phyloP scores from a whole-genome alignment of 225 moss, liverwort and hornwort species.

The Climacium dendroides region DNA sequence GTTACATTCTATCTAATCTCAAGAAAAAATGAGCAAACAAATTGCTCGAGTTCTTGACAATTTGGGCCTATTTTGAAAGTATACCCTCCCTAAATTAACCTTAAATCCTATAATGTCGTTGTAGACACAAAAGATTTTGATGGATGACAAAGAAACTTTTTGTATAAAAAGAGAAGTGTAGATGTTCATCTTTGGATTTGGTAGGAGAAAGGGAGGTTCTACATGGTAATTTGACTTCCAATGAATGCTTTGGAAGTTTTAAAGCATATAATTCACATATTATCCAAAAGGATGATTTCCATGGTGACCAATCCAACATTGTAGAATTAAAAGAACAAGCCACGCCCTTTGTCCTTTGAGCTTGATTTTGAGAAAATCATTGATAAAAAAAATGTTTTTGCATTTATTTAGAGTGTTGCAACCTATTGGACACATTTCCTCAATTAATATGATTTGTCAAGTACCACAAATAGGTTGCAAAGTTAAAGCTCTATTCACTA shows the following conservation, averaged over 20 bases:
- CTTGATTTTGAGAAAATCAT: not conserved
- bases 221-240: fast-evolving
- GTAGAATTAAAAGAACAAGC: fast-evolving
- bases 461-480: too few relatives aligned
- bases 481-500: too few relatives aligned
- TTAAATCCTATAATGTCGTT: fast-evolving
- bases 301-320: fast-evolving
- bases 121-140: fast-evolving
- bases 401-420: not conserved
- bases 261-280: fast-evolving
- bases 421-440: fast-evolving
- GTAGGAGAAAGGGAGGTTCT: fast-evolving
- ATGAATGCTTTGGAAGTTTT: fast-evolving
- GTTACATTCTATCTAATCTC: not conserved
- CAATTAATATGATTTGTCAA: not conserved
- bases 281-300: fast-evolving
- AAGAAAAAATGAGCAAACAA: not conserved
- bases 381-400: too few relatives aligned
- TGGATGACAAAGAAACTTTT: not conserved
- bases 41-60: not conserved
- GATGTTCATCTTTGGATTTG: not conserved
- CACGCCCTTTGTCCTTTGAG: fast-evolving
- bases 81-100: too few relatives aligned
- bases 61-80: not conserved
- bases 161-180: not conserved